Conservation (phyloP, 768 basidiomycete species). For the Boletus subparvulus region DNA sequence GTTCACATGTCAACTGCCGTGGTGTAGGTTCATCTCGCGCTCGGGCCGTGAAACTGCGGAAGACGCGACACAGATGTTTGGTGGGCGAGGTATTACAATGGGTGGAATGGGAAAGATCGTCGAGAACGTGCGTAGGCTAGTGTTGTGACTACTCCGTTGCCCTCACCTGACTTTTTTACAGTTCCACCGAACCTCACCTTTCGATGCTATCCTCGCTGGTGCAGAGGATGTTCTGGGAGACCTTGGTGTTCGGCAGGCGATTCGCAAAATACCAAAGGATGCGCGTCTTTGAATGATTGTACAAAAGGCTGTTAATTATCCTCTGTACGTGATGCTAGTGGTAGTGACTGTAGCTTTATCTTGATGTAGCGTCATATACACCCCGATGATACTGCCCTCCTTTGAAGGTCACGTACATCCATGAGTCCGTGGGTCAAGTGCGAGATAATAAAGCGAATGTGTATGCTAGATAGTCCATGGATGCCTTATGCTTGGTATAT, state of each 20-base stretch:
- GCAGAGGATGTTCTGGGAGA: constrained; percentile 75
- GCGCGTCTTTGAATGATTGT: constrained; percentile 38
- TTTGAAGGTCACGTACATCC: neutral
- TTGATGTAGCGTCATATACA: constrained; percentile 11
- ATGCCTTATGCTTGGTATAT: neutral
- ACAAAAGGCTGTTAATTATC: neutral
- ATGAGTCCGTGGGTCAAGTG: neutral
- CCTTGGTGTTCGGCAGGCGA: constrained; percentile 69
- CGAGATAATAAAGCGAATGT: constrained; percentile 3
- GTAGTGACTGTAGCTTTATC: neutral
- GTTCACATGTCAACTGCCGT: constrained; percentile 2
- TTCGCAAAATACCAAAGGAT: constrained; percentile 65
- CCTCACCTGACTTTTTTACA: constrained; percentile 22
- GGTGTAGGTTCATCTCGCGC: constrained; percentile 60
- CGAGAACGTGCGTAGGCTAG: constrained; percentile 62
- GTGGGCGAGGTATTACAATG: constrained; percentile 82
- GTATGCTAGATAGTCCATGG: constrained; percentile 10
- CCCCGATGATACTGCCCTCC: neutral
- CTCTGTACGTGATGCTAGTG: neutral
- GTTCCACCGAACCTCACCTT: constrained; percentile 83
- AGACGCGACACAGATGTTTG: constrained; percentile 85
- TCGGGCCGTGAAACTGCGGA: constrained; percentile 49
- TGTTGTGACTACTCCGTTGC: neutral
- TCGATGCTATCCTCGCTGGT: constrained; percentile 83
- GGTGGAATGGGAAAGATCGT: constrained; percentile 86